These are phyloP conservation scores for Platanthera guangdongensis DNA, from an alignment of 106 monocot species.

Conservation along the genomic window DNA sequence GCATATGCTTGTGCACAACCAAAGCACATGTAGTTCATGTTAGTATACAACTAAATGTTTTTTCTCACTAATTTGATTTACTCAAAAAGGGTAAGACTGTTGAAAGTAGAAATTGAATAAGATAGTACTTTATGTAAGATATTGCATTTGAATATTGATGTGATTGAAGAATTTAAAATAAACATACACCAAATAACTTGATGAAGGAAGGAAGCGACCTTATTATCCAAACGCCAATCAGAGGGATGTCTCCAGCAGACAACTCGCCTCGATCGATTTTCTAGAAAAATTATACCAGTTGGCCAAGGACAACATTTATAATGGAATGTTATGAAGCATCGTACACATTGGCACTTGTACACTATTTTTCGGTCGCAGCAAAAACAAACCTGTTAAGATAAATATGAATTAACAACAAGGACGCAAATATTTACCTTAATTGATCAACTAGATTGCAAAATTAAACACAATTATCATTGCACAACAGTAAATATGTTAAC, in stretches of 20 bases:
- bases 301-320: conserved; percentile 79
- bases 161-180: not conserved
- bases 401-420: conserved; percentile 5
- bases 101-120: not conserved
- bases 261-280: conserved; percentile 19
- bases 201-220: conserved; percentile 53
- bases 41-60: not conserved
- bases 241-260: conserved; percentile 85
- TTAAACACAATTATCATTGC: not conserved
- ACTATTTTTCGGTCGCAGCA: conserved; percentile 43
- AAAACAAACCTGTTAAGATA: conserved; percentile 55
- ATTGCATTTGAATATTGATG: not conserved
- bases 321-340: conserved; percentile 57
- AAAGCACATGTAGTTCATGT: not conserved
- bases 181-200: conserved; percentile 1
- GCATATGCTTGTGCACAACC: not conserved
- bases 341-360: conserved; percentile 58
- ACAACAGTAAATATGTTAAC: not conserved
- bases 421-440: not conserved
- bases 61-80: not conserved
- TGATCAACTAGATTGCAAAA: not conserved
- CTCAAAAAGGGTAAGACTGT: not conserved
- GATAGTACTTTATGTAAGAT: not conserved
- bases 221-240: conserved; percentile 60
- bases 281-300: conserved; percentile 17